These are phyloP conservation scores for Flaveria sonorensis DNA, from an alignment of 129 eudicot genomes.

Conservation along the genomic window DNA sequence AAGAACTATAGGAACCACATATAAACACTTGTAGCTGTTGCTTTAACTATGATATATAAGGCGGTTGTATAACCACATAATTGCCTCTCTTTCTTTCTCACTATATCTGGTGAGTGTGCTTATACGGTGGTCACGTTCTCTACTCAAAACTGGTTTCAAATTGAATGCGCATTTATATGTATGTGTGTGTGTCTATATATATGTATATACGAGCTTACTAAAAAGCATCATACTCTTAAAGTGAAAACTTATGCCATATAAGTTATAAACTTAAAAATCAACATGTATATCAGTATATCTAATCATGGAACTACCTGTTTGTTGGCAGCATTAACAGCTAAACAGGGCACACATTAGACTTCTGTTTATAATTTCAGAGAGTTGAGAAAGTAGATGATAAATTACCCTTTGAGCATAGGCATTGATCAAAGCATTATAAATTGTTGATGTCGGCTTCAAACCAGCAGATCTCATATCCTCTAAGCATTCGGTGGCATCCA, in stretches of 20 bases:
- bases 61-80: no score
- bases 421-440: conserved; percentile 97
- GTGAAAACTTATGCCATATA: conserved; percentile 3
- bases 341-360: not conserved
- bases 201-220: no score
- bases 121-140: no score
- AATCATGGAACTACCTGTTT: conserved; percentile 1
- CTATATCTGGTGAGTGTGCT: no score
- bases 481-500: conserved; percentile 85
- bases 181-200: no score
- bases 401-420: conserved; percentile 96
- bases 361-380: not conserved
- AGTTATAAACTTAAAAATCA: not conserved
- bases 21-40: no score
- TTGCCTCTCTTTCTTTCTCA: no score
- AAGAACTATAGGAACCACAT: no score
- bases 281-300: not conserved
- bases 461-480: conserved; percentile 92
- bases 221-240: not conserved
- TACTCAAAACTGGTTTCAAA: no score
- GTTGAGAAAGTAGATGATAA: conserved; percentile 14
- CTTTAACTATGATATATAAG: no score
- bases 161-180: no score
- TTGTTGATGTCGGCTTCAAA: conserved; percentile 79
- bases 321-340: conserved; percentile 13